Base-by-base conservation (phyloP, 176 grass and related monocot genomes). In the Puya raimondii region DNA sequence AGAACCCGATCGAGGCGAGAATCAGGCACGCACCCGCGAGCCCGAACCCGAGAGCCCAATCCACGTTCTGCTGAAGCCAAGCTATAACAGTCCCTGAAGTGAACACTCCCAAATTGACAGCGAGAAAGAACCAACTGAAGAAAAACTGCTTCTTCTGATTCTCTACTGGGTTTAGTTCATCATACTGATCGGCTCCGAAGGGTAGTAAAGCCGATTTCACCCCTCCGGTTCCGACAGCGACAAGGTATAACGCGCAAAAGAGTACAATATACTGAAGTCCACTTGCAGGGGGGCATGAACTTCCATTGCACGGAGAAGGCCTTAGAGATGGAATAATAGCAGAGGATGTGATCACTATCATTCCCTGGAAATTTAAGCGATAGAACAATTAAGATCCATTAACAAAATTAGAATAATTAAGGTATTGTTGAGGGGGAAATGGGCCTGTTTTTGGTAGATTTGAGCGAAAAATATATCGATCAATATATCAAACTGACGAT, bases 21-120 rank as follows among this genome's bases (percentile, higher is more conserved):
- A 85, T 16, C 51, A 97, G 68, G 75, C 86, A 85, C 70, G 81
- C 27, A 10, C 26, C 84, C 53, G 93, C 78, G 29, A 97, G 92
- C 61, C 82, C 89, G 51, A 97, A 97, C 70, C 89, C 93, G 73
- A 97, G 65, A 53, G 77, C 73, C 86, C 93, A 97, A 61, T 80
- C 74, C 61, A 97, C 73, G 72, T 92, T 90, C 81, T 90, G 79
- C 54, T 97, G 89, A 72, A 92, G 72, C 93, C 93, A 92, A n/a
- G 90, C 89, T 47, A 97, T 47, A 63, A 85, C 64, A 16, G 81
- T 92, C 64, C 93, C 89, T 0, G 86, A 80, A 65, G 84, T 85
- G 76, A 97, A 86, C 69, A 97, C 70, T 71, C 93, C 89, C 50
- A 85, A 69, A 70, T 90, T 97, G 74, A 89, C 1, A 49, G 81